Evolutionary conservation across 371 early-diverging fungal species (phyloP), one percentile per base, ranked within the genome.

Genomic region (Mycotypha africana): DNA sequence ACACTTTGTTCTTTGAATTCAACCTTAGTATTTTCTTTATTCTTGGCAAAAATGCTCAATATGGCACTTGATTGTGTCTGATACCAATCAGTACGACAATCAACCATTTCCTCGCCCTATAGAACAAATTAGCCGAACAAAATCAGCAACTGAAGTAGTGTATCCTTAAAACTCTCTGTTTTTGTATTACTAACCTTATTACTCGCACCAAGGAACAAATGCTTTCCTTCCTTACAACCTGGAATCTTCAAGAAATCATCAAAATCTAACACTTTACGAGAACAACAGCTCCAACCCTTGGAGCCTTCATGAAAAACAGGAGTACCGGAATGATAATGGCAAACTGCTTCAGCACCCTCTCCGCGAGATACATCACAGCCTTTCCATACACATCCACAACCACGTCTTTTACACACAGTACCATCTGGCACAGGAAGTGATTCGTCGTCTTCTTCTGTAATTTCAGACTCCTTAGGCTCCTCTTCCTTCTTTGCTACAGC

Each of bases 211-310:
- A 78, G 73, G 74, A 95, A 97, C 53, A 93, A 60, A 66, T 97
- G 98, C 53, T 78, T 73, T 45, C 79, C 82, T 34, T 87, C 88
- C 14, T 63, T 78, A 71, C 98, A 97, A 17, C 98, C 98, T 45
- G 75, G 71, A 62, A 97, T 91, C 60, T 88, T 93, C 52, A 96
- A 67, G 50, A 97, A 96, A 60, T 95, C 96, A 31, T 97, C 98
- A 78, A 96, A 97, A 67, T 96, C 98, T 14, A 95, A 80, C 2
- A 94, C 97, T 51, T 89, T 79, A 26, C 88, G 80, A 40, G 82
- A 67, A 60, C 92, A 92, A 64, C 92, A 92, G 32, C 82, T 78
- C 88, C 88, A 92, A n/a, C 91, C 91, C 67, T 95, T 91, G 44
- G 85, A 86, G 4, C 93, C 93, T 61, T 94, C 95, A 61, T 94